Percentiles rank a stretch among this genome's conserved stretches.
Conservation (phyloP, 2,329 filamentous ascomycete species). For the Alternaria infectoria region DNA sequence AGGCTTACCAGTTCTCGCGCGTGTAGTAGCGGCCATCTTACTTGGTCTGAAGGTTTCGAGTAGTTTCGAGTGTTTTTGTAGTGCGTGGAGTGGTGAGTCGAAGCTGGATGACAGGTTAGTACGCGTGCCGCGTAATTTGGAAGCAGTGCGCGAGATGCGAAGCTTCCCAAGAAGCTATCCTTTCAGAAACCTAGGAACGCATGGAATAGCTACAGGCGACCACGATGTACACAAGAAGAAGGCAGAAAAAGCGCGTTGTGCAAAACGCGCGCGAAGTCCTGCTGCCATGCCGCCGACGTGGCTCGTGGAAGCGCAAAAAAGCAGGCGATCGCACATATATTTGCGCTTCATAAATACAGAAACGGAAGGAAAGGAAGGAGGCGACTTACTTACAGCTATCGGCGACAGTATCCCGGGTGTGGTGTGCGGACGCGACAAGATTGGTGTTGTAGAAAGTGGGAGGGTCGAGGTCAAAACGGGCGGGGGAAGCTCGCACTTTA, state of each 20-base stretch:
- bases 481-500: constrained; percentile 13
- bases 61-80: not conserved
- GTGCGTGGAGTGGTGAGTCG: constrained; percentile 1
- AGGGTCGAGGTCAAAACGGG: constrained; percentile 8
- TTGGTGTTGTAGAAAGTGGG: constrained; percentile 18
- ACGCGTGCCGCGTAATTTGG: constrained; percentile 1
- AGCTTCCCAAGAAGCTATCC: not conserved
- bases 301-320: not conserved
- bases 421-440: constrained; percentile 13
- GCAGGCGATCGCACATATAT: not conserved
- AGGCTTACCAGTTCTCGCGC: constrained; percentile 42
- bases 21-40: constrained; percentile 31
- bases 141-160: not conserved
- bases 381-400: constrained; percentile 19
- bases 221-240: not conserved
- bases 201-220: not conserved
- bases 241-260: not conserved
- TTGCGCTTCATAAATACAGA: not conserved
- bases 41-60: not conserved
- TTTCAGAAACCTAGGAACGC: not conserved
- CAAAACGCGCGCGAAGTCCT: not conserved
- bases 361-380: not conserved
- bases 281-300: not conserved
- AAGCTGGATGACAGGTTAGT: not conserved
- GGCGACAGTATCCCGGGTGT: not conserved